These are phyloP conservation scores for Leccinellum rugosiceps DNA, from an alignment of 768 basidiomycete genomes.

Conservation along the genomic window DNA sequence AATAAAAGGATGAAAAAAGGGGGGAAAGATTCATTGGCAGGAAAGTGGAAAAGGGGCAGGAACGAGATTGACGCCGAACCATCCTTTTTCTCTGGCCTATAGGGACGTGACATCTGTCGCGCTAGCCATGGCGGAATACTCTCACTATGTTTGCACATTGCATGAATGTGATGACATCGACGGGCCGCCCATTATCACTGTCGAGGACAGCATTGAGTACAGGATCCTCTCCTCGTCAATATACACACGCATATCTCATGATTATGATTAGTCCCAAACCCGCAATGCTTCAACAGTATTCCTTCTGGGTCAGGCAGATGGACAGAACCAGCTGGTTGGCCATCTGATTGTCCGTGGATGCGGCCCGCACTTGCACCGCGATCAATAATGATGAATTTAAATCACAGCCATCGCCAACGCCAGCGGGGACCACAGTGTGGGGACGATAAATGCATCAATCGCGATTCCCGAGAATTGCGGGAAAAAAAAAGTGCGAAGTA, in stretches of 20 bases:
- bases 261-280: no score
- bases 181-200: neutral
- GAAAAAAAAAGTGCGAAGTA: neutral
- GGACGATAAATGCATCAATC: neutral
- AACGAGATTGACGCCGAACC: constrained; percentile 56
- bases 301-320: neutral
- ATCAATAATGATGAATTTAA: neutral
- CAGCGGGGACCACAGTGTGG: neutral
- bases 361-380: neutral
- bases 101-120: neutral
- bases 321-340: neutral
- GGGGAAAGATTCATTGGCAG: constrained; percentile 45
- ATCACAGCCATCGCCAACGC: neutral
- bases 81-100: constrained; percentile 69
- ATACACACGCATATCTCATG: neutral
- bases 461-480: neutral
- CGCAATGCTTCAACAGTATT: no score
- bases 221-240: neutral
- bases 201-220: neutral
- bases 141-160: neutral
- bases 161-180: neutral
- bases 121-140: neutral
- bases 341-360: no score
- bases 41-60: constrained; percentile 55
- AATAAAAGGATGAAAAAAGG: constrained; percentile 58